These are phyloP conservation scores for Biscogniauxia marginata DNA, from an alignment of 2,329 filamentous ascomycete species.

Conservation along the genomic window DNA sequence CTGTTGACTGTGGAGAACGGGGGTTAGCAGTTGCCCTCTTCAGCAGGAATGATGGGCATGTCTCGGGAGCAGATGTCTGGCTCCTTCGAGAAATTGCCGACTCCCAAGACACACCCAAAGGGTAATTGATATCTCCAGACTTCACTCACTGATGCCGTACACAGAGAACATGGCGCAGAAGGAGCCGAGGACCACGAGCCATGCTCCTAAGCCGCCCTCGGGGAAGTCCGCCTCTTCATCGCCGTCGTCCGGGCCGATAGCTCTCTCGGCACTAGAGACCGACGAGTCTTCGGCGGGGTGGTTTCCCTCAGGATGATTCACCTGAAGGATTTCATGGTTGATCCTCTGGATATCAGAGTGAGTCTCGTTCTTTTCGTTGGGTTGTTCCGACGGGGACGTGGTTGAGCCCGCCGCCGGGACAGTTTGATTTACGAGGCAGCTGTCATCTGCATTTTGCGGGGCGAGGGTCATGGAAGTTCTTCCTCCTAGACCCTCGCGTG, in stretches of 20 bases:
- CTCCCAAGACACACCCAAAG: too few species aligned
- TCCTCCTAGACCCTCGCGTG: background rate
- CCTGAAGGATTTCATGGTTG: background rate
- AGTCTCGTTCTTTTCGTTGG: conserved; percentile 10
- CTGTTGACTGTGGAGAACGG: too few species aligned
- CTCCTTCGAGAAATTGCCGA: too few species aligned
- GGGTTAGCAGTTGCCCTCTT: too few species aligned
- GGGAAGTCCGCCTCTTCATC: conserved; percentile 50
- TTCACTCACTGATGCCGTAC: conserved; percentile 71
- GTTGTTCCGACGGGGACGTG: conserved; percentile 17
- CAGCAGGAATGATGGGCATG: too few species aligned
- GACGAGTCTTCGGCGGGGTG: background rate
- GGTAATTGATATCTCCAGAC: too few species aligned
- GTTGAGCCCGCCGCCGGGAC: conserved; percentile 21
- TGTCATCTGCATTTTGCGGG: conserved; percentile 28
- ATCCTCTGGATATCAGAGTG: background rate
- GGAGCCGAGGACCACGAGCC: conserved; percentile 75
- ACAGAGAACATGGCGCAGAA: conserved; percentile 70
- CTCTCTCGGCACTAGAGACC: background rate
- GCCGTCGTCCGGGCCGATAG: conserved; percentile 1
- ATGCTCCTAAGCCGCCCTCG: conserved; percentile 70
- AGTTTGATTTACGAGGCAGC: conserved; percentile 31
- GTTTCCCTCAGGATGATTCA: background rate
- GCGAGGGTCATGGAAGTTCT: conserved; percentile 18
- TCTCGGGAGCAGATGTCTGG: too few species aligned